phyloP scores from a whole-genome alignment of 2,329 filamentous ascomycete genomes.

The Colletotrichum sp. region DNA sequence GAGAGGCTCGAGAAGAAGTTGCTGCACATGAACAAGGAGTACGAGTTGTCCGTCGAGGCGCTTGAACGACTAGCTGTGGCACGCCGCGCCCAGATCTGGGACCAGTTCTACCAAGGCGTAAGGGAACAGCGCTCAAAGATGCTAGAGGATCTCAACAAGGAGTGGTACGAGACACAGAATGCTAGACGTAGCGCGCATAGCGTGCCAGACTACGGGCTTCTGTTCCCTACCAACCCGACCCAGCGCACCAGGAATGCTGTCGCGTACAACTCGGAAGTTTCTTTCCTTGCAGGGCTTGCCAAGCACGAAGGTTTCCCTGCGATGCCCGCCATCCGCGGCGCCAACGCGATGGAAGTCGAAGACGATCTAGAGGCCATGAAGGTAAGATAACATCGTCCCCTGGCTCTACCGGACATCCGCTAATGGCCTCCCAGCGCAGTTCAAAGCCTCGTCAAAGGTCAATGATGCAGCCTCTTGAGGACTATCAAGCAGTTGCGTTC shows the following conservation, averaged over 20 bases:
- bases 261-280: slow-evolving; percentile 94
- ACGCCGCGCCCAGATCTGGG: slow-evolving; percentile 83
- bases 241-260: slow-evolving; percentile 85
- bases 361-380: slow-evolving; percentile 90
- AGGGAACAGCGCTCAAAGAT: slow-evolving; percentile 82
- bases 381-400: slow-evolving; percentile 48
- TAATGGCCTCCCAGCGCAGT: slow-evolving; percentile 7
- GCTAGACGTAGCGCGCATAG: slow-evolving; percentile 83
- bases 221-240: slow-evolving; percentile 77
- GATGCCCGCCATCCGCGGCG: slow-evolving; percentile 81
- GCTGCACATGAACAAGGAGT: slow-evolving; percentile 74
- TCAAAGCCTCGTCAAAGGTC: slow-evolving; percentile 36
- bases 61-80: slow-evolving; percentile 79
- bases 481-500: slow-evolving; percentile 53
- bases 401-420: not conserved
- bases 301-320: slow-evolving; percentile 97
- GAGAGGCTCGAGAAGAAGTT: slow-evolving; percentile 82
- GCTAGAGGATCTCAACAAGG: slow-evolving; percentile 81
- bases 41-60: slow-evolving; percentile 75
- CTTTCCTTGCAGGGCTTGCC: slow-evolving; percentile 85
- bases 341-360: slow-evolving; percentile 76
- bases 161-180: slow-evolving; percentile 92
- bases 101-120: slow-evolving; percentile 87
- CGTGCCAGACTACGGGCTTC: slow-evolving; percentile 80
- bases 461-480: slow-evolving; percentile 46